These are phyloP conservation scores for Alliaria petiolata DNA, from an alignment of 345 rosid genomes.

Conservation along the genomic window DNA sequence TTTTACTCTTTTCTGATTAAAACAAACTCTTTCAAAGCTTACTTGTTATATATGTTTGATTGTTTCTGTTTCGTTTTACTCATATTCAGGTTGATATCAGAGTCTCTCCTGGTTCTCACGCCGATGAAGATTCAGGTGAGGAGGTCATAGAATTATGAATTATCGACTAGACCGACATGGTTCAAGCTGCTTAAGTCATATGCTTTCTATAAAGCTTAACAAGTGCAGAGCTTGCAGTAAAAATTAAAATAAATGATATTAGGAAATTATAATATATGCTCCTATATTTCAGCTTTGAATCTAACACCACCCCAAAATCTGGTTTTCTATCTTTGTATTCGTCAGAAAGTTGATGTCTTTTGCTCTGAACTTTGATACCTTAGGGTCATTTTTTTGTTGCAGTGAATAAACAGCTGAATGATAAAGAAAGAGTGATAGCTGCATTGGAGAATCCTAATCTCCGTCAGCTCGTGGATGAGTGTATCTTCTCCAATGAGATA, in stretches of 20 bases:
- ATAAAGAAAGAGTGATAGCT: conserved; percentile 87
- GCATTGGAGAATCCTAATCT: conserved; percentile 91
- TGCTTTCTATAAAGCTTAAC: not conserved
- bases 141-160: not conserved
- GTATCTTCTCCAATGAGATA: conserved; percentile 77
- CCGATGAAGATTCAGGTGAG: conserved; percentile 81
- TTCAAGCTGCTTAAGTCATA: not conserved
- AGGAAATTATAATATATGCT: not conserved
- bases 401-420: conserved; percentile 92
- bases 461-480: conserved; percentile 89
- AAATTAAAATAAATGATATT: not conserved
- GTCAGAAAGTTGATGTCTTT: not conserved
- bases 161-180: not conserved
- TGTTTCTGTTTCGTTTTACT: not conserved
- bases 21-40: not conserved
- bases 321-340: not conserved
- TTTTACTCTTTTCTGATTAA: not conserved
- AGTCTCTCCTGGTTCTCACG: conserved; percentile 80
- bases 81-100: conserved; percentile 66
- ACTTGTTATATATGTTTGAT: not conserved
- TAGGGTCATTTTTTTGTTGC: conserved; percentile 15
- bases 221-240: not conserved
- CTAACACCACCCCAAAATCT: not conserved
- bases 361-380: not conserved
- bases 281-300: not conserved